Evolutionary conservation across 208 protist genomes (phyloP), one percentile per base, ranked within the genome.

Genomic region (Vickermania ingenoplastis): DNA sequence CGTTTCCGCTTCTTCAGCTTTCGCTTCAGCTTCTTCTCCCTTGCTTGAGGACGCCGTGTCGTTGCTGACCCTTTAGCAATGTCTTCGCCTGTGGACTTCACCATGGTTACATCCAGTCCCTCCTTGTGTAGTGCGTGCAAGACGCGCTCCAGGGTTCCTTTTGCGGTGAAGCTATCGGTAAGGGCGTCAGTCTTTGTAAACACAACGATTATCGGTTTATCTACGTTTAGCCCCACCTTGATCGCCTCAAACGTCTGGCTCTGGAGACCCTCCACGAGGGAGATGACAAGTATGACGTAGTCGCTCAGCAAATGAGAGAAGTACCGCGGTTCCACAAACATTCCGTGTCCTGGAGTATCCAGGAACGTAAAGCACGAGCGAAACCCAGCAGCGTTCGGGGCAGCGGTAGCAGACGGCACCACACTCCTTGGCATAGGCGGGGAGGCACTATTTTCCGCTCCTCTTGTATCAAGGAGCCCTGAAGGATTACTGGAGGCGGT

Each of bases 341-440:
- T 59, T 45, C 62, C 66, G 59, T 95, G 84, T 7, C 92, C 92
- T 25, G 92, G 92, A 23, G 89, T 92, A 64, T 97, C 92, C 3
- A 97, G 45, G 64, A 97, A 92, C 3, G 89, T 94, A 52, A 94
- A 76, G 27, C n/a, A n/a, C n/a, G n/a, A n/a, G n/a, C n/a, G n/a
- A 73, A 29, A 24, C 59, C 65, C 1, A 55, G 50, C n/a, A n/a
- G n/a, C n/a, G n/a, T n/a, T n/a, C n/a, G n/a, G n/a, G n/a, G n/a
- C n/a, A n/a, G n/a, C n/a, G n/a, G n/a, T n/a, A n/a, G n/a, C n/a
- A n/a, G n/a, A n/a, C n/a, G n/a, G 17, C 36, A 45, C 36, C 36
- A 45, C 36, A n/a, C 17, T 45, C 36, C 36, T 45, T 17, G 11
- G 36, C 36, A 45, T 7, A 17, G 17, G 36, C 36, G 36, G 7